Base-by-base conservation (phyloP, 2,329 filamentous ascomycete genomes). In the Didymella pinodella region DNA sequence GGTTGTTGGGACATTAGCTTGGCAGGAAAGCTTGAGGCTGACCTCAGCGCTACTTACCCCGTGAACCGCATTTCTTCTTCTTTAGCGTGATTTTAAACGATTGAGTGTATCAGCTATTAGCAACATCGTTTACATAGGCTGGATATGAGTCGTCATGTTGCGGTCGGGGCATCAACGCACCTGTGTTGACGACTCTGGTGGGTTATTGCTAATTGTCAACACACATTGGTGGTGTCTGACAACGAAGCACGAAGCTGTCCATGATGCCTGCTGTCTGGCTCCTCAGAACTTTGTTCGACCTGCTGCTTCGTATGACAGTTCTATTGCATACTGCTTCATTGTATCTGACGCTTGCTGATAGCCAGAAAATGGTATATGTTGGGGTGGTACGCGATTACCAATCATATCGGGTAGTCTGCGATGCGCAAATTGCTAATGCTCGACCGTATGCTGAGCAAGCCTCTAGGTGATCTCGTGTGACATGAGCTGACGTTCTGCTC, bases 21-120 rank as follows among this genome's bases (percentile, higher is more conserved):
- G 36, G 28, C 16, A 26, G 18, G 20, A 29, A 32, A 29, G 26
- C 47, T 50, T 50, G 32, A 41, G 25, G 40, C 54, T 56, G 41
- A 57, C 10, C 40, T 57, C 47, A 57, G 54, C 47, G 28, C 54
- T 57, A 18, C 38, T 32, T 32, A 2, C 40, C 6, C 7, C 26
- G 16, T 41, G 16, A 31, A 34, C 47, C n/a, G 25, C 26, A 25
- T 18, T 41, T 6, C 8, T 41, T 29, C 29, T 36, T 22, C 8
- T 5, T 45, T 11, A 38, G 40, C 36, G n/a, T 5, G 14, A 7
- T 18, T 20, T 29, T 10, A 34, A 11, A 28, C 29, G 22, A 31
- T 29, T 20, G 10, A 34, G 10, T 2, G 49, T 22, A 18, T 45
- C 36, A 12, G 18, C 12, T 3, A 25, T 22, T 53, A 22, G 22